These are phyloP conservation scores for Pythium dissotocum DNA, from an alignment of 352 stramenopile genomes.

Conservation along the genomic window DNA sequence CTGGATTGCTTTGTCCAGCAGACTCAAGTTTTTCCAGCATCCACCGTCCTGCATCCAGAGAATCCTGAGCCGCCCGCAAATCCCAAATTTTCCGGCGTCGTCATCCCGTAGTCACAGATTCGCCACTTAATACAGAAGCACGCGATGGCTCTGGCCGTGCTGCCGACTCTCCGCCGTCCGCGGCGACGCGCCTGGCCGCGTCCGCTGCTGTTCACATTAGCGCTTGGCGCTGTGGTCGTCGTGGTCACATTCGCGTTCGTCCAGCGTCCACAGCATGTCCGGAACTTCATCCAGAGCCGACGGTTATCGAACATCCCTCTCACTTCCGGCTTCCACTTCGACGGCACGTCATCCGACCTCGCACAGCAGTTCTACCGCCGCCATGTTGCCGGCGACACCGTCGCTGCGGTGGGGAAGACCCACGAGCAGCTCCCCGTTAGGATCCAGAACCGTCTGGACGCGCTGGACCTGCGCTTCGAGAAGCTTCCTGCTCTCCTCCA, in stretches of 20 bases:
- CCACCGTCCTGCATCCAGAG: background rate
- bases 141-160: background rate
- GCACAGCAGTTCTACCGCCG: slow-evolving; percentile 36
- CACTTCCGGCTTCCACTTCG: slow-evolving; percentile 22
- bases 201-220: background rate
- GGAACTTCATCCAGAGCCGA: background rate
- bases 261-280: background rate
- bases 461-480: slow-evolving; percentile 9
- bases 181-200: background rate
- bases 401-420: slow-evolving; percentile 14
- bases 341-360: slow-evolving; percentile 36
- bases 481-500: slow-evolving; percentile 28
- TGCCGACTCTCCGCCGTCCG: background rate
- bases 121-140: background rate
- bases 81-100: background rate
- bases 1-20: background rate
- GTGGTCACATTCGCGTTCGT: background rate
- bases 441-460: slow-evolving; percentile 3
- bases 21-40: background rate
- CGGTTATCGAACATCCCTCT: slow-evolving; percentile 5
- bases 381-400: slow-evolving; percentile 10
- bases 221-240: background rate
- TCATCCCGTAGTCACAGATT: background rate
- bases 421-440: slow-evolving; percentile 8
- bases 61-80: background rate